phyloP scores from a whole-genome alignment of 208 protist genomes.

The Trypanosoma scelopori region DNA sequence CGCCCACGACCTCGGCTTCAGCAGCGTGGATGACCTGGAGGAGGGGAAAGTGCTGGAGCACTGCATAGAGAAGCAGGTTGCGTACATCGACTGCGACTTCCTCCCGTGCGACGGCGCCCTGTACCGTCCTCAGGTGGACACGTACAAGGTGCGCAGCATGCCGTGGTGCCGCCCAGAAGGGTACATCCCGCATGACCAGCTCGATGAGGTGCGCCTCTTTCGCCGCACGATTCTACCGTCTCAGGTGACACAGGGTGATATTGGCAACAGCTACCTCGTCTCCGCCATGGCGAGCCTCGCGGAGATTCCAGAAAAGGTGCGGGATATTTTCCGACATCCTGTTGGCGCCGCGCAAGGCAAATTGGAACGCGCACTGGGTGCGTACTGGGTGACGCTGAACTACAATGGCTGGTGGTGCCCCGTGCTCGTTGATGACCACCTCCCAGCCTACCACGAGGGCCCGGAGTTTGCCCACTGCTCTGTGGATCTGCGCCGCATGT shows the following conservation, averaged over 20 bases:
- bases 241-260: constrained; percentile 69
- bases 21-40: constrained; percentile 36
- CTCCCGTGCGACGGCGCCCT: constrained; percentile 63
- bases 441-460: constrained; percentile 57
- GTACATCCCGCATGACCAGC: constrained; percentile 59
- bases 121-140: constrained; percentile 63
- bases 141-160: constrained; percentile 50
- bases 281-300: constrained; percentile 64
- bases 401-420: constrained; percentile 84
- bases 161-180: constrained; percentile 60
- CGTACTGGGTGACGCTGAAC: constrained; percentile 79
- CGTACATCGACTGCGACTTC: constrained; percentile 73
- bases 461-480: constrained; percentile 65
- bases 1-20: constrained; percentile 38
- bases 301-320: constrained; percentile 37
- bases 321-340: constrained; percentile 72
- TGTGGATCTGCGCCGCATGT: constrained; percentile 72
- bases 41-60: constrained; percentile 57
- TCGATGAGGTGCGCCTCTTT: constrained; percentile 68
- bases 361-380: constrained; percentile 58
- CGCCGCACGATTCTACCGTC: constrained; percentile 57
- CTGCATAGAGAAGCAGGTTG: constrained; percentile 50
- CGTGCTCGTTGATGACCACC: constrained; percentile 78
- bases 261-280: constrained; percentile 82
- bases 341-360: constrained; percentile 48